These are phyloP conservation scores for Benincasa hispida DNA, from an alignment of 306 rosid species.

Conservation along the genomic window DNA sequence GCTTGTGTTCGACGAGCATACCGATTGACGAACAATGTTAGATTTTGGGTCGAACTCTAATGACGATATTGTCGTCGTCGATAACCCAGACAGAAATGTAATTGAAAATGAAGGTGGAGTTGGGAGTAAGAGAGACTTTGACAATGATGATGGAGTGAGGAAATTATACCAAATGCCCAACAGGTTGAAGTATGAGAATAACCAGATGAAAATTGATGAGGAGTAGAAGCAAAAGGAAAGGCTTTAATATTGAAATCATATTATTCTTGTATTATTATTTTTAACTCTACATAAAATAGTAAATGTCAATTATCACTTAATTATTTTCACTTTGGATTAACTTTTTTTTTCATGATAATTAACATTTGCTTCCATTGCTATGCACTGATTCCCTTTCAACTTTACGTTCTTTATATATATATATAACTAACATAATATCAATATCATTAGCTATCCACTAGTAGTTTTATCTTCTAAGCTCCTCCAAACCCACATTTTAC, in stretches of 20 bases:
- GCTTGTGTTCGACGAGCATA: background rate
- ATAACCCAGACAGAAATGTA: background rate
- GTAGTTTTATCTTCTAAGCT: no score
- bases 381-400: no score
- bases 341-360: no score
- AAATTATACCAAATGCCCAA: background rate
- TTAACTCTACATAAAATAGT: no score
- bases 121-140: background rate
- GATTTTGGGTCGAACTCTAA: background rate
- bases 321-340: no score
- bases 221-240: background rate
- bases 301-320: no score
- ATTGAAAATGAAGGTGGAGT: background rate
- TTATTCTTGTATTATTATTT: no score
- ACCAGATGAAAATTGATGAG: background rate
- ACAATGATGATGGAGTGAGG: background rate
- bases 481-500: no score
- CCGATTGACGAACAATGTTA: background rate
- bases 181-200: background rate
- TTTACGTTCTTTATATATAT: no score
- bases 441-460: no score
- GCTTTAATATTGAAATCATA: background rate
- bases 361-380: no score
- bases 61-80: background rate
- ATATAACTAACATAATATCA: no score